These are phyloP conservation scores for Artemisia annua DNA, from an alignment of 129 eudicot genomes.

Conservation along the genomic window DNA sequence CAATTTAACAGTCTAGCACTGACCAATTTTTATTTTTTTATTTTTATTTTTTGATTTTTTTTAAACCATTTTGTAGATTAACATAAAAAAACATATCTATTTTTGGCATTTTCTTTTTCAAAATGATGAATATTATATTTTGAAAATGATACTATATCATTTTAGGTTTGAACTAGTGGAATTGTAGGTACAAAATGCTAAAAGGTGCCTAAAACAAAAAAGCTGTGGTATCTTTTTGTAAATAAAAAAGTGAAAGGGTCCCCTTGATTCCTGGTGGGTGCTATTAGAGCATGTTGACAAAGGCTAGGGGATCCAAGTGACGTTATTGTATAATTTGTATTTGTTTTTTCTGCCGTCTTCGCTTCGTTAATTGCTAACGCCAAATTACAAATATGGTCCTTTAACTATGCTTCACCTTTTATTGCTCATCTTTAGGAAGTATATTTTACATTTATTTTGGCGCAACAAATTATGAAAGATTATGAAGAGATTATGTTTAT, in stretches of 20 bases:
- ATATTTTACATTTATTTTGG: not conserved
- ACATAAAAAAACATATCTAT: too few species aligned
- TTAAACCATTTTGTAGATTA: too few species aligned
- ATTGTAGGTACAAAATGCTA: not conserved
- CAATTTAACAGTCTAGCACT: too few species aligned
- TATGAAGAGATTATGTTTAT: too few species aligned
- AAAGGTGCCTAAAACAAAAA: slow-evolving; percentile 2
- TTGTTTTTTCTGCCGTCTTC: slow-evolving; percentile 18
- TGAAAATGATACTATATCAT: not conserved
- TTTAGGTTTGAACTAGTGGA: not conserved
- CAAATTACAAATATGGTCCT: slow-evolving; percentile 24
- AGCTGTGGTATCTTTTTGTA: slow-evolving; percentile 11
- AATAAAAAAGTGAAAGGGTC: slow-evolving; percentile 7
- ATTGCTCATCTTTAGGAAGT: slow-evolving; percentile 3
- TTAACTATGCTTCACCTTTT: slow-evolving; percentile 6
- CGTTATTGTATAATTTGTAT: slow-evolving; percentile 3
- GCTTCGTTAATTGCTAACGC: slow-evolving; percentile 2
- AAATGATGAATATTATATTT: not conserved
- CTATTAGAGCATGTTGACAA: slow-evolving; percentile 17
- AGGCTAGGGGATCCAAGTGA: slow-evolving; percentile 2
- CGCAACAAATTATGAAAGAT: too few species aligned
- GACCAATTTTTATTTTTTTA: too few species aligned
- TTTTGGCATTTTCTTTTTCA: not conserved
- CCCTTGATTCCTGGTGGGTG: slow-evolving; percentile 14
- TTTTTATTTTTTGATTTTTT: too few species aligned